Evolutionary conservation across 1,284 basidiomycete genomes (phyloP).

Genomic region (Ustilago loliicola): DNA sequence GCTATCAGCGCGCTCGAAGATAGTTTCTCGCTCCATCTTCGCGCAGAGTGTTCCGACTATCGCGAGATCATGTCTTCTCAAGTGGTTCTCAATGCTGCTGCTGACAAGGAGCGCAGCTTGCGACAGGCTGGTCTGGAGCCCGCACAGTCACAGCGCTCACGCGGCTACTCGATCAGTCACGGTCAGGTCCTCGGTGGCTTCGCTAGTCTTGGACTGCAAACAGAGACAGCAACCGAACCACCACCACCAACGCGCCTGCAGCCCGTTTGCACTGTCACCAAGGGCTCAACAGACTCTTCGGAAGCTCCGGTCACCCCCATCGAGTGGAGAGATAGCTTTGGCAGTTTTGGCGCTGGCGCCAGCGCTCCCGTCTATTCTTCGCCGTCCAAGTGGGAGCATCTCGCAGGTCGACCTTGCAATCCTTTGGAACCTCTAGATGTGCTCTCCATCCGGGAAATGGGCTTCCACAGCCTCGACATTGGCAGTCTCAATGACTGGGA

Average conservation of each 20-base stretch:
- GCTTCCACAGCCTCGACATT: slow-evolving; percentile 60
- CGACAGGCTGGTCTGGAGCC: slow-evolving; percentile 8
- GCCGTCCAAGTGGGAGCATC: slow-evolving; percentile 37
- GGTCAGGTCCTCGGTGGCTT: slow-evolving; percentile 50
- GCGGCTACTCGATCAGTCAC: slow-evolving; percentile 31
- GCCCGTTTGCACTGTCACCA: slow-evolving; percentile 24
- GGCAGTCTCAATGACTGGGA: slow-evolving; percentile 64
- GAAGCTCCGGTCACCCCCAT: slow-evolving; percentile 32
- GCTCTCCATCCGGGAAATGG: slow-evolving; percentile 65
- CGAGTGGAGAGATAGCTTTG: slow-evolving; percentile 50
- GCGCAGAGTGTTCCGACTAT: slow-evolving; percentile 57
- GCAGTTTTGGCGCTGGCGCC: not conserved
- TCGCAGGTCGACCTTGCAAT: slow-evolving; percentile 34
- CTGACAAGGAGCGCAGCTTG: slow-evolving; percentile 19
- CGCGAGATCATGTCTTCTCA: slow-evolving; percentile 58
- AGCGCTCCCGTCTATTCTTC: not conserved
- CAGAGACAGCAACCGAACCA: slow-evolving; percentile 13
- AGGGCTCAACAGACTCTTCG: slow-evolving; percentile 32
- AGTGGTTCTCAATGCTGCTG: slow-evolving; percentile 40
- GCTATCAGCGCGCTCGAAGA: slow-evolving; percentile 41
- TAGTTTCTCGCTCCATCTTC: slow-evolving; percentile 60
- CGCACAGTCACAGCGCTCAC: slow-evolving; percentile 8
- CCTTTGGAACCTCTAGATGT: slow-evolving; percentile 60
- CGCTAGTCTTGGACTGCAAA: slow-evolving; percentile 44
- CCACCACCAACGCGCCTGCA: slow-evolving; percentile 12